Evolutionary conservation across 192 early-diverging fungal species (phyloP).

Genomic region (Rhizoclosmatium sp.): DNA sequence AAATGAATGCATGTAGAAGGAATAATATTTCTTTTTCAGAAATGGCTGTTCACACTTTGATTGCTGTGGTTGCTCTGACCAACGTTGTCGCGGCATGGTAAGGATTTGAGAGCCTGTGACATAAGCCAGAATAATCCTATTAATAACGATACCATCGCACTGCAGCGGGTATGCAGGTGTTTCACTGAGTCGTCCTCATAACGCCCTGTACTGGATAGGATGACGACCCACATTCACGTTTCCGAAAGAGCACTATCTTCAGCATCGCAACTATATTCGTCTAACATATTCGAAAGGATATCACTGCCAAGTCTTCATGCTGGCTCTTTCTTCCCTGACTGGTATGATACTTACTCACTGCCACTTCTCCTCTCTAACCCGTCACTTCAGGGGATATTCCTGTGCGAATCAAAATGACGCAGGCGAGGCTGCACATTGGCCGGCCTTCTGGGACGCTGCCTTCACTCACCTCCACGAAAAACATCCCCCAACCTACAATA

Average conservation of each 20-base stretch:
- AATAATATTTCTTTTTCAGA: too few species aligned
- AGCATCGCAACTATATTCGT: not conserved
- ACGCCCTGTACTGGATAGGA: not conserved
- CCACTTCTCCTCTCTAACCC: not conserved
- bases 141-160: too few species aligned
- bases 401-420: slow-evolving; percentile 53
- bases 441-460: slow-evolving; percentile 64
- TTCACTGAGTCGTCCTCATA: too few species aligned
- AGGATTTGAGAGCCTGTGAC: too few species aligned
- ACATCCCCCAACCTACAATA: slow-evolving; percentile 48
- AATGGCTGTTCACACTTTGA: too few species aligned
- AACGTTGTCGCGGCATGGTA: too few species aligned
- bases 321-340: slow-evolving; percentile 72
- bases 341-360: slow-evolving; percentile 39
- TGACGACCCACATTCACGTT: slow-evolving; percentile 16
- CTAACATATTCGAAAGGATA: not conserved
- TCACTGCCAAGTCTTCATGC: slow-evolving; percentile 42
- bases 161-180: too few species aligned
- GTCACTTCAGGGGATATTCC: slow-evolving; percentile 59
- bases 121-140: too few species aligned
- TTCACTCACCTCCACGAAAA: slow-evolving; percentile 63
- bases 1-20: too few species aligned
- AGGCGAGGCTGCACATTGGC: slow-evolving; percentile 75
- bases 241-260: slow-evolving; percentile 3
- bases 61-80: too few species aligned